Conservation (phyloP, 2,329 filamentous ascomycete genomes). For the Colletotrichum tabaci region DNA sequence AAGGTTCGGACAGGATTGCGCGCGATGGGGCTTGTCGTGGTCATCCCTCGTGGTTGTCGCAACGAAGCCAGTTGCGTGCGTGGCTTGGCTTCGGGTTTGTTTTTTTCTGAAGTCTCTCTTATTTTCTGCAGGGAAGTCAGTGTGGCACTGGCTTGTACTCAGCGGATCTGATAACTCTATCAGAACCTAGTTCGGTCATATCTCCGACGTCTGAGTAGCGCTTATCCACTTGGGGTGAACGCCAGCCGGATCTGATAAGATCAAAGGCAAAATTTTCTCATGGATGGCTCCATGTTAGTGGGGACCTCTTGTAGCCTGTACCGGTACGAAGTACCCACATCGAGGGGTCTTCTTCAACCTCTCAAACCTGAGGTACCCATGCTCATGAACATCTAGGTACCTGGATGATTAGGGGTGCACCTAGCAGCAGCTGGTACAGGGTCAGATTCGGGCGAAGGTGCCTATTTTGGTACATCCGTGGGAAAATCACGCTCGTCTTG, state of each 20-base stretch:
- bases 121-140: conserved; percentile 15
- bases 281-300: neutral
- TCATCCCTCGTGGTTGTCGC: neutral
- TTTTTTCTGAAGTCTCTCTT: neutral
- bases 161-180: conserved; percentile 57
- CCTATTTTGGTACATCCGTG: conserved; percentile 23
- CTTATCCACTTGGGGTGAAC: neutral
- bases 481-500: neutral
- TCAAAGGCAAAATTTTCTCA: conserved; percentile 26
- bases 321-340: neutral
- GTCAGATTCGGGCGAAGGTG: conserved; percentile 26
- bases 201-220: conserved; percentile 21
- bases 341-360: neutral
- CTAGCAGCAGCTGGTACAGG: conserved; percentile 19
- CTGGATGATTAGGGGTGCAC: neutral
- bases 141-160: conserved; percentile 23
- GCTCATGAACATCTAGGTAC: neutral
- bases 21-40: neutral
- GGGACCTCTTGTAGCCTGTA: neutral
- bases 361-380: conserved; percentile 12
- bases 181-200: conserved; percentile 24
- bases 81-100: neutral
- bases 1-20: neutral
- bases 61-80: conserved; percentile 1
- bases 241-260: conserved; percentile 38